A percentile compares a stretch with the other conserved stretches of the same genome.
Evolutionary conservation across 345 rosid genomes (phyloP).

Genomic region (Linum trigynum): DNA sequence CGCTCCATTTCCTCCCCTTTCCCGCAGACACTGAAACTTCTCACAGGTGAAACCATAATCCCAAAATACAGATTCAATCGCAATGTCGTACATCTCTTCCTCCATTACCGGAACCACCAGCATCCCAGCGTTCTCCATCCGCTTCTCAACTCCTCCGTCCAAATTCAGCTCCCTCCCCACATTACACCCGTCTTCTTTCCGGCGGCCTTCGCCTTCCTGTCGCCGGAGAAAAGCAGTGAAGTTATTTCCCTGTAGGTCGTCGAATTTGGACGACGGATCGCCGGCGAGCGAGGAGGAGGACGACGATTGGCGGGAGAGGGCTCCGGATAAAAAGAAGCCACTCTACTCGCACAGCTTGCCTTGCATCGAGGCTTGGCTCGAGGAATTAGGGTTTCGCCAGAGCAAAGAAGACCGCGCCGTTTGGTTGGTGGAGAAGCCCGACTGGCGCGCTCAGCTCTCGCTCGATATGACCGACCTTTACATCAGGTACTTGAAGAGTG

Average conservation of each 20-base stretch:
- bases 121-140: slow-evolving; percentile 2
- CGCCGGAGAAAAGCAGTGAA: slow-evolving; percentile 16
- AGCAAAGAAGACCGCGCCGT: slow-evolving; percentile 67
- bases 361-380: slow-evolving; percentile 86
- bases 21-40: background rate
- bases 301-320: slow-evolving; percentile 75
- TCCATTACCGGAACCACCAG: slow-evolving; percentile 18
- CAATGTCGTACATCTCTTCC: slow-evolving; percentile 31
- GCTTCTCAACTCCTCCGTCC: slow-evolving; percentile 9
- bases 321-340: slow-evolving; percentile 75
- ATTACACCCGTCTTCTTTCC: slow-evolving; percentile 3
- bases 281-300: slow-evolving; percentile 26
- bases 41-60: background rate
- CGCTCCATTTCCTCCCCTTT: background rate
- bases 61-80: background rate
- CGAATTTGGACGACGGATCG: slow-evolving; percentile 48
- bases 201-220: slow-evolving; percentile 3
- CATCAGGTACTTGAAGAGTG: slow-evolving; percentile 87
- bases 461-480: slow-evolving; percentile 81
- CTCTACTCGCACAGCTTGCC: slow-evolving; percentile 87
- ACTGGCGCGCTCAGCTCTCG: slow-evolving; percentile 82
- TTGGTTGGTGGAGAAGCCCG: slow-evolving; percentile 68
- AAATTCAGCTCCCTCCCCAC: slow-evolving; percentile 16
- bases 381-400: slow-evolving; percentile 59
- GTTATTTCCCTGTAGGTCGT: slow-evolving; percentile 38